A percentile compares a stretch with the other conserved stretches of the same genome.
Conservation (phyloP, 768 basidiomycete genomes). For the Lactarius vividus region DNA sequence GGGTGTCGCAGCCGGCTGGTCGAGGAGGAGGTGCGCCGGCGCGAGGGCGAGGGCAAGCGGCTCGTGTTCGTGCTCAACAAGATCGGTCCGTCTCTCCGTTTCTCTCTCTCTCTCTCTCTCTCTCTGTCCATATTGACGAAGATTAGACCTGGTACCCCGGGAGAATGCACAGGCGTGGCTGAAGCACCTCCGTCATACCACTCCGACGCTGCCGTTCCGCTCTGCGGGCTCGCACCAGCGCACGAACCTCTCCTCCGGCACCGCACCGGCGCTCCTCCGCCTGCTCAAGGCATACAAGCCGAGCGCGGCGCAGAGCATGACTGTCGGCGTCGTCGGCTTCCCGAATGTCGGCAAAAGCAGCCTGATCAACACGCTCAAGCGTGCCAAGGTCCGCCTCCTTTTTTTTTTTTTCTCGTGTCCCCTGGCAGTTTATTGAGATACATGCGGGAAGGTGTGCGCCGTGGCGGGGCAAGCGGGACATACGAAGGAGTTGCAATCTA, state of each 20-base stretch:
- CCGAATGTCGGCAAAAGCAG: slow-evolving; percentile 98
- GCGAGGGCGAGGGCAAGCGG: slow-evolving; percentile 87
- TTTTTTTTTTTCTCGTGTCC: background rate
- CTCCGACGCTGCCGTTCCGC: slow-evolving; percentile 91
- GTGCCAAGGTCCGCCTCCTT: slow-evolving; percentile 58
- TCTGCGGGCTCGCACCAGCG: slow-evolving; percentile 74
- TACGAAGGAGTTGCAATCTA: slow-evolving; percentile 86
- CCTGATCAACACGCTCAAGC: slow-evolving; percentile 88
- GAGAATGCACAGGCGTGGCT: slow-evolving; percentile 90
- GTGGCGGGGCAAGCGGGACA: slow-evolving; percentile 95
- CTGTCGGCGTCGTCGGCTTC: slow-evolving; percentile 91
- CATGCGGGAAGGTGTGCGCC: slow-evolving; percentile 64
- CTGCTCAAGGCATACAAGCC: slow-evolving; percentile 83
- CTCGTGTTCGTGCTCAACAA: slow-evolving; percentile 96
- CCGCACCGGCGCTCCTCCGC: slow-evolving; percentile 72
- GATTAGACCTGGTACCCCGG: slow-evolving; percentile 80
- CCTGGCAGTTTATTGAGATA: background rate
- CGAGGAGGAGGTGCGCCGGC: slow-evolving; percentile 87
- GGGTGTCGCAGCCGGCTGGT: slow-evolving; percentile 90
- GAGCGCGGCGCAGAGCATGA: slow-evolving; percentile 60
- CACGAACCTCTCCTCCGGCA: slow-evolving; percentile 73
- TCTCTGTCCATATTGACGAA: too few relatives aligned
- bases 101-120: slow-evolving; percentile 14
- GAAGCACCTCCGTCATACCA: slow-evolving; percentile 85
- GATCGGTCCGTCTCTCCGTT: slow-evolving; percentile 64